phyloP scores from a whole-genome alignment of 441 rosid species.

The Euphorbia celastroides region DNA sequence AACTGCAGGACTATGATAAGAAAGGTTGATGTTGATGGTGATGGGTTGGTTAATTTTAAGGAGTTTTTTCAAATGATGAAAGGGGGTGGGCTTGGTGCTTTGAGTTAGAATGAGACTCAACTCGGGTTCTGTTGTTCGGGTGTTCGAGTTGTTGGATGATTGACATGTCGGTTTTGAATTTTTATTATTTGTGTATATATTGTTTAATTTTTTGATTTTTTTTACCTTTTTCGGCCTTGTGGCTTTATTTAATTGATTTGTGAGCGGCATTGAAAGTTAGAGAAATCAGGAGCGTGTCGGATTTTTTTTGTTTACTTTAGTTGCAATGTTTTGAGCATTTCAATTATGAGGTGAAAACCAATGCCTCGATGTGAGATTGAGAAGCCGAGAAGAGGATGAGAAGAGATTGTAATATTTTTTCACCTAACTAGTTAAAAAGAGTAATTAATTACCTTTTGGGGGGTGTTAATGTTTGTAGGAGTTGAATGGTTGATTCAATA shows the following conservation, averaged over 20 bases:
- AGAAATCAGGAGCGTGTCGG: not conserved
- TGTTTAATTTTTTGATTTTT: not conserved
- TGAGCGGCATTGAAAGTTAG: not conserved
- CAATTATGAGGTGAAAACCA: not conserved
- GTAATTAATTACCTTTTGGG: not conserved
- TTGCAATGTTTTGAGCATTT: not conserved
- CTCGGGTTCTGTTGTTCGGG: too few species aligned
- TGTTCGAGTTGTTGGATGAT: too few species aligned
- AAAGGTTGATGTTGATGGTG: slow-evolving; percentile 82
- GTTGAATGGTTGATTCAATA: too few species aligned
- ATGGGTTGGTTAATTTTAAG: slow-evolving; percentile 68
- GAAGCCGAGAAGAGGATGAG: not conserved
- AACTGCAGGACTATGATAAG: slow-evolving; percentile 70
- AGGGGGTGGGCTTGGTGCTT: slow-evolving; percentile 44
- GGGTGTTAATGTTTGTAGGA: too few species aligned
- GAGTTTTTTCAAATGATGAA: slow-evolving; percentile 89
- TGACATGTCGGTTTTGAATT: too few species aligned
- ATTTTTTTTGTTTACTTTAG: not conserved
- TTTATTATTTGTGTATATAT: not conserved
- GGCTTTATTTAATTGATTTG: not conserved
- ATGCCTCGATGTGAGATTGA: not conserved
- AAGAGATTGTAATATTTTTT: not conserved
- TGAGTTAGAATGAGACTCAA: slow-evolving; percentile 19
- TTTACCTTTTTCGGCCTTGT: not conserved
- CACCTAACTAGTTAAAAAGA: not conserved